A percentile compares a stretch with the other conserved stretches of the same genome.
phyloP scores from a whole-genome alignment of 2,329 filamentous ascomycete genomes.

The Sclerotinia sclerotiorum region DNA sequence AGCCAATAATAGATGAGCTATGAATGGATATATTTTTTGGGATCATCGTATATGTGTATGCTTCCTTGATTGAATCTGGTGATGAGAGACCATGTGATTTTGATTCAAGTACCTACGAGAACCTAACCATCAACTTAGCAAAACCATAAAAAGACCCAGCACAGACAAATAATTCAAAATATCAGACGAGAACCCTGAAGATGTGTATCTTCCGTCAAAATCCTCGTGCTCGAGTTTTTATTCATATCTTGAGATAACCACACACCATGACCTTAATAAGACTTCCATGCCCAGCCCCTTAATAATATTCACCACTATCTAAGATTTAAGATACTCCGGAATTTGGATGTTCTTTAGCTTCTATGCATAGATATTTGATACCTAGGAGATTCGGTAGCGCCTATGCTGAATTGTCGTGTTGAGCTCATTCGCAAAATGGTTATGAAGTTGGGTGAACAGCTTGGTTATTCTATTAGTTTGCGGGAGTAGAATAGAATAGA shows the following conservation, averaged over 20 bases:
- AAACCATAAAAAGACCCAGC: not conserved
- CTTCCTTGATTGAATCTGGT: not conserved
- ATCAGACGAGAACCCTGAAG: not conserved
- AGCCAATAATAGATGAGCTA: constrained; percentile 17
- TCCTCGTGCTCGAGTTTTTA: fast-evolving
- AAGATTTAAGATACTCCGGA: too few relatives aligned
- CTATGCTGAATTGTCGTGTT: not conserved
- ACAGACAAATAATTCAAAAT: not conserved
- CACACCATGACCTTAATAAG: not conserved
- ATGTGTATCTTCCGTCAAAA: not conserved
- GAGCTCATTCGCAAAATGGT: not conserved
- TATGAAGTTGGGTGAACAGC: too few relatives aligned
- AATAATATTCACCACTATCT: not conserved
- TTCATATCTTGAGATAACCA: not conserved
- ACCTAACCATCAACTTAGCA: not conserved
- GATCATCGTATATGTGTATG: not conserved
- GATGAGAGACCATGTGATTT: not conserved
- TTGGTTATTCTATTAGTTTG: too few relatives aligned
- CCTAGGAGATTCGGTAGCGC: not conserved
- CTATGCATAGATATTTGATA: not conserved
- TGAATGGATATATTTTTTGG: constrained; percentile 1
- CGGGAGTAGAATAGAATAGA: too few relatives aligned
- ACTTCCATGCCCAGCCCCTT: fast-evolving
- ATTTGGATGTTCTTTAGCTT: too few relatives aligned
- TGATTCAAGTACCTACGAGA: not conserved